A percentile compares a stretch with the other conserved stretches of the same genome.
Evolutionary conservation across 129 eudicot genomes (phyloP).

Genomic region (Flaveria bidentis): DNA sequence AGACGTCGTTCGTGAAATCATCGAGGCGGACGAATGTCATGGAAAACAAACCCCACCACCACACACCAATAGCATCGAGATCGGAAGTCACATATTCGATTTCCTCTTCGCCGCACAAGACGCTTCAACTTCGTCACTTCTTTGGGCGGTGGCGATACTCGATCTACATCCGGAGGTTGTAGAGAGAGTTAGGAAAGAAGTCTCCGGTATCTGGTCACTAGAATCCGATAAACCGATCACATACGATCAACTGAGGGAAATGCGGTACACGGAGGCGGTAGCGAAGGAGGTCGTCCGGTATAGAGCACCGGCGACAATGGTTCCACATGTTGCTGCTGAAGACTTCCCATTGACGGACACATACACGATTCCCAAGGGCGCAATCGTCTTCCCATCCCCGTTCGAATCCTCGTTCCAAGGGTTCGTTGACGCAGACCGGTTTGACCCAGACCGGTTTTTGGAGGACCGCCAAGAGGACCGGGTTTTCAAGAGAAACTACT

Average conservation of each 20-base stretch:
- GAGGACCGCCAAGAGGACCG: slow-evolving; percentile 72
- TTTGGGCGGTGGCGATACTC: slow-evolving; percentile 74
- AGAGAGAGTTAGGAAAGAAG: slow-evolving; percentile 52
- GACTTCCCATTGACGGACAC: slow-evolving; percentile 60
- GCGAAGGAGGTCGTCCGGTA: slow-evolving; percentile 68
- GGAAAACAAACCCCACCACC: slow-evolving; percentile 29
- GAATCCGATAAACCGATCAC: slow-evolving; percentile 42
- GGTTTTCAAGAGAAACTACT: slow-evolving; percentile 58
- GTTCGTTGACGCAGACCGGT: slow-evolving; percentile 64
- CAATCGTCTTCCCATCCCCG: slow-evolving; percentile 80
- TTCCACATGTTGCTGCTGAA: slow-evolving; percentile 83
- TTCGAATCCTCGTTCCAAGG: slow-evolving; percentile 89
- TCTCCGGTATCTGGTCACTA: slow-evolving; percentile 54
- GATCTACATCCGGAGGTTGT: slow-evolving; percentile 68
- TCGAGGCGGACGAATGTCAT: slow-evolving; percentile 29
- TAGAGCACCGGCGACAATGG: slow-evolving; percentile 80
- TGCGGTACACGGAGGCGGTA: slow-evolving; percentile 86
- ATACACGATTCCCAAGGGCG: slow-evolving; percentile 73
- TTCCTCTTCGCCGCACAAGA: slow-evolving; percentile 85
- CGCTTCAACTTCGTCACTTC: slow-evolving; percentile 86
- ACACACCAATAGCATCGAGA: slow-evolving; percentile 35
- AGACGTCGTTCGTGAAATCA: slow-evolving; percentile 48
- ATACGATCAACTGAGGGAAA: slow-evolving; percentile 58
- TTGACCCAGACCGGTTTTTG: slow-evolving; percentile 87
- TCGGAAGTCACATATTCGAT: slow-evolving; percentile 86